Evolutionary conservation across 192 early-diverging fungal species (phyloP), one percentile per base, ranked within the genome.

Genomic region (Gryganskiella cystojenkinii): DNA sequence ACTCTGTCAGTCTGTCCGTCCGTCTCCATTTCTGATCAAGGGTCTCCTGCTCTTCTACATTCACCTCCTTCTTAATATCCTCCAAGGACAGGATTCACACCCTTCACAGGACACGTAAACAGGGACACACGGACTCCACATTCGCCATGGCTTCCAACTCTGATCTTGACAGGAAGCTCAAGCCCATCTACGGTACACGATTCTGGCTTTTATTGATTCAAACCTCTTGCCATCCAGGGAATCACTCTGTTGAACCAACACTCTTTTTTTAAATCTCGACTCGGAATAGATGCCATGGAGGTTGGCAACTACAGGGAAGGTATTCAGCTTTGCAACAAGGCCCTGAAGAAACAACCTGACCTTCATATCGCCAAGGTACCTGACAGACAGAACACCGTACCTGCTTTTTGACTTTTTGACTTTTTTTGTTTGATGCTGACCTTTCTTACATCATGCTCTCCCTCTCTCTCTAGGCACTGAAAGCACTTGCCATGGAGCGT

Each of bases 301-400:
- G 71, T 79, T 3, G 82, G 84, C 27, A 88, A 92, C 49, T 90
- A 89, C 63, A 92, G 89, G 70, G 83, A 82, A 49, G 91, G 90
- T 8, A 49, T 92, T 4, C 71, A 82, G 52, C 80, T 88, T 22
- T 85, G 82, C 58, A 85, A 86, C 46, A 95, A 94, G 68, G 75
- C 85, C 3, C 64, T 94, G 43, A 94, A 94, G 80, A 95, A 91
- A 71, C 83, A 82, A 25, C 88, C 87, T 27, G 82, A 92, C 35
- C 78, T 84, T 47, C 80, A 86, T 40, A 79, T 89, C 20, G 61
- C 91, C 44, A 92, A 93, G 84, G 93, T 93, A 81, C 5, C n/a
- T n/a, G n/a, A n/a, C n/a, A n/a, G n/a, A n/a, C n/a, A n/a, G n/a
- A n/a, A n/a, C n/a, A n/a, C n/a, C n/a, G n/a, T n/a, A n/a, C n/a